Conservation (phyloP, 345 rosid genomes). For the Bretschneidera sinensis region DNA sequence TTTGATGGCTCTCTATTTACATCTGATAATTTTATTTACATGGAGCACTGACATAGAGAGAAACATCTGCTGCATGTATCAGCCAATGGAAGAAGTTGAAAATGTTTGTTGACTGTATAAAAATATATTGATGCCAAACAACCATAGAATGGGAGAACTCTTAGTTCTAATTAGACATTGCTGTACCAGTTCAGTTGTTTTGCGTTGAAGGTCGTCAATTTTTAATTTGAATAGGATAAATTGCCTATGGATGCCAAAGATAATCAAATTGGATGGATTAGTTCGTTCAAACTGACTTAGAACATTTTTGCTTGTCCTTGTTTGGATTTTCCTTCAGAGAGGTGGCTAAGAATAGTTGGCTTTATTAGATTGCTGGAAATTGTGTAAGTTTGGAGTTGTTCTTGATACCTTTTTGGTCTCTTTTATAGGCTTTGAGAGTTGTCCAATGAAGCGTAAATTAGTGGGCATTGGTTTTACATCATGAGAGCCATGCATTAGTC, state of each 20-base stretch:
- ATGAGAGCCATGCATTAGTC: background rate
- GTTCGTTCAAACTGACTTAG: conserved; percentile 10
- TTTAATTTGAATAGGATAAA: too few relatives aligned
- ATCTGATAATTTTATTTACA: background rate
- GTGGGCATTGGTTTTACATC: background rate
- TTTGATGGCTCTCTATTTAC: background rate
- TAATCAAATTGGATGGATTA: conserved; percentile 8
- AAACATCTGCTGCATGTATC: background rate
- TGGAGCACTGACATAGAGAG: background rate
- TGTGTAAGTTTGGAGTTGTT: background rate
- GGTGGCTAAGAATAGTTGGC: too few relatives aligned
- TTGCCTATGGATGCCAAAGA: background rate
- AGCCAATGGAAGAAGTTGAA: background rate
- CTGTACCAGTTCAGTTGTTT: background rate
- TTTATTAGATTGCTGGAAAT: background rate
- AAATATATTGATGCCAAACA: background rate
- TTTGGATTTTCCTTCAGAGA: background rate
- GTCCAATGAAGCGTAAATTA: background rate
- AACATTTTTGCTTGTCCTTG: background rate
- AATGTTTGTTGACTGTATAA: background rate
- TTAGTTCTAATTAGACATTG: background rate
- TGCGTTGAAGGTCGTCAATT: too few relatives aligned
- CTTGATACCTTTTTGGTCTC: background rate
- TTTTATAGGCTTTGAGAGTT: background rate
- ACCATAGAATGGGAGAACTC: background rate